Evolutionary conservation across 108 stramenopile genomes (phyloP).

Genomic region (Asterionellopsis glacialis): DNA sequence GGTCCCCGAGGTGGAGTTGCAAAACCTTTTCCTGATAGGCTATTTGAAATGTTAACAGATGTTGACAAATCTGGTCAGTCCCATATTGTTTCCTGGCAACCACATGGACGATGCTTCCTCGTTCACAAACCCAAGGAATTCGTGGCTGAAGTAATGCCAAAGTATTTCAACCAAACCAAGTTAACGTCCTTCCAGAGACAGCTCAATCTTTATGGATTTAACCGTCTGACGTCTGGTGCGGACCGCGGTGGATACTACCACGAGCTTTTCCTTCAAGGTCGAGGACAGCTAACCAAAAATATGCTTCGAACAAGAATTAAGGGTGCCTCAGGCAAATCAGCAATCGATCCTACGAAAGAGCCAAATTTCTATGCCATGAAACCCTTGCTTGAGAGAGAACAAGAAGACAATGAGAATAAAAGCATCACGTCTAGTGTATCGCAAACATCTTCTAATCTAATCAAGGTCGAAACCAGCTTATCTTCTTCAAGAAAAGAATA

Average conservation of each 20-base stretch:
- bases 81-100: conserved; percentile 68
- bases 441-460: too few relatives aligned
- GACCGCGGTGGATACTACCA: conserved; percentile 51
- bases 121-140: conserved; percentile 66
- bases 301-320: conserved; percentile 45
- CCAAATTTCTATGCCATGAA: conserved; percentile 43
- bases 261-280: conserved; percentile 36
- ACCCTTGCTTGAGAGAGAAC: background rate
- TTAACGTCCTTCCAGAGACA: conserved; percentile 70
- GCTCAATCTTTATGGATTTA: conserved; percentile 61
- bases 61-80: conserved; percentile 35
- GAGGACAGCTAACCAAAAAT: conserved; percentile 23
- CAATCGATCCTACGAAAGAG: conserved; percentile 36
- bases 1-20: conserved; percentile 55
- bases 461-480: too few relatives aligned
- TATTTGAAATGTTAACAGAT: conserved; percentile 53
- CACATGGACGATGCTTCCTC: conserved; percentile 69
- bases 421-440: too few relatives aligned
- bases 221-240: conserved; percentile 32
- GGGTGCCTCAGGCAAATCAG: conserved; percentile 35
- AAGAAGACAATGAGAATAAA: too few relatives aligned
- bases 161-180: conserved; percentile 74
- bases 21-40: conserved; percentile 57
- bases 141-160: conserved; percentile 69
- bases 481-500: too few relatives aligned